Percentiles rank a stretch among this genome's conserved stretches.
These are phyloP conservation scores for Pseudopyricularia cyperi DNA, from an alignment of 2,329 filamentous ascomycete genomes.

Conservation along the genomic window DNA sequence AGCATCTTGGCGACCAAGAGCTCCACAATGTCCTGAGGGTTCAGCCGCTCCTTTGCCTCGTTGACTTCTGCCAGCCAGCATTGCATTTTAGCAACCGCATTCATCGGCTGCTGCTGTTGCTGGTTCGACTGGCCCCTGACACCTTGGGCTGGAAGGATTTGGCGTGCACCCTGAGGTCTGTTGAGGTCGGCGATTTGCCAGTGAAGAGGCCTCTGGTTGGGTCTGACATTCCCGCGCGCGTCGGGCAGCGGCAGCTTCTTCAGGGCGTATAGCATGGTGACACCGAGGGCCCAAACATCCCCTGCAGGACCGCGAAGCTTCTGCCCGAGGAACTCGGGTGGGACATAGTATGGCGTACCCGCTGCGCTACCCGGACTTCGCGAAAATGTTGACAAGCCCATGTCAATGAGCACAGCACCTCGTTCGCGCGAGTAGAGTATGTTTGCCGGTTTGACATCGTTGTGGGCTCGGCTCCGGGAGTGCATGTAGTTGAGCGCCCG, in stretches of 20 bases:
- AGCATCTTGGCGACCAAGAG: conserved; percentile 41
- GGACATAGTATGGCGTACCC: conserved; percentile 49
- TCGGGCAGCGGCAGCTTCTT: conserved; percentile 43
- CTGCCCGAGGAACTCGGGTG: conserved; percentile 45
- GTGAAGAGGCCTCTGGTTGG: conserved; percentile 37
- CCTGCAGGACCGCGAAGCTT: conserved; percentile 40
- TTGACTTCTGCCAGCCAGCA: conserved; percentile 41
- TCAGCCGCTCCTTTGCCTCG: conserved; percentile 31
- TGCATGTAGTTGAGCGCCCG: conserved; percentile 44
- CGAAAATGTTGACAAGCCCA: conserved; percentile 39
- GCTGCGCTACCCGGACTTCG: conserved; percentile 33
- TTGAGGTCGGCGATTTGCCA: conserved; percentile 47
- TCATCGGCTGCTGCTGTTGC: conserved; percentile 21
- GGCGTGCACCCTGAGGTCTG: conserved; percentile 14
- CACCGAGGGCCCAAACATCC: conserved; percentile 46
- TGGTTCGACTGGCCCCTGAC: conserved; percentile 6
- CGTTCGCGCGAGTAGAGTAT: conserved; percentile 46
- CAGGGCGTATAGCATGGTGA: conserved; percentile 48
- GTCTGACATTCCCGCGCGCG: conserved; percentile 27
- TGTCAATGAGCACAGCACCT: conserved; percentile 47
- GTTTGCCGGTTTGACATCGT: conserved; percentile 50
- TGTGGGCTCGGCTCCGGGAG: conserved; percentile 38
- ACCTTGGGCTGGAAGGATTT: conserved; percentile 8
- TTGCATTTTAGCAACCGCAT: conserved; percentile 38
- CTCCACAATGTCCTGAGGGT: conserved; percentile 34